phyloP scores from a whole-genome alignment of 2,329 filamentous ascomycete genomes.

The Diaporthe ilicicola region DNA sequence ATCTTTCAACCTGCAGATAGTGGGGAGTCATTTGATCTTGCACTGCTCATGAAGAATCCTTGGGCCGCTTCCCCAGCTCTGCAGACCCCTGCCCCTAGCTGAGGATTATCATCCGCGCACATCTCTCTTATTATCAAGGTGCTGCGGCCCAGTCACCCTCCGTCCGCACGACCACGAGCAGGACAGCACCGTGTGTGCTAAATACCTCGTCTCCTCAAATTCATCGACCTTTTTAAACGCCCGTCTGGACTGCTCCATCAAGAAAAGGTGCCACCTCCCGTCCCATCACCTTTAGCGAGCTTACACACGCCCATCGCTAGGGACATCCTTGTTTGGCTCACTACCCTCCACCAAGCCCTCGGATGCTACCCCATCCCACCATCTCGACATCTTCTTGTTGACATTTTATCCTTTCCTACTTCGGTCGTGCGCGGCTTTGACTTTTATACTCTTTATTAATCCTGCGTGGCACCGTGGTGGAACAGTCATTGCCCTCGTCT shows the following conservation, averaged over 20 bases:
- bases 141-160: conserved; percentile 19
- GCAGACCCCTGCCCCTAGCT: conserved; percentile 21
- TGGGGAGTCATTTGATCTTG: conserved; percentile 32
- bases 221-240: conserved; percentile 28
- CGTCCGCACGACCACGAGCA: neutral
- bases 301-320: conserved; percentile 29
- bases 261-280: conserved; percentile 28
- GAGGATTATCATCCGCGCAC: conserved; percentile 18
- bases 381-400: conserved; percentile 32
- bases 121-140: conserved; percentile 24
- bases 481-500: conserved; percentile 15
- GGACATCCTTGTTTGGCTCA: conserved; percentile 27
- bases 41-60: conserved; percentile 23
- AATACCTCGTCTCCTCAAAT: neutral
- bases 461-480: conserved; percentile 21
- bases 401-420: conserved; percentile 22
- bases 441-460: conserved; percentile 19
- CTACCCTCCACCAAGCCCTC: conserved; percentile 26
- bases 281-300: conserved; percentile 34
- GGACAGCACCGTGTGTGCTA: neutral
- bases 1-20: conserved; percentile 24
- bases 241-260: conserved; percentile 29
- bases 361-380: conserved; percentile 33
- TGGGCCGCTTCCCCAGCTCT: conserved; percentile 31
- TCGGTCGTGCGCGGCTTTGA: conserved; percentile 18